Conservation (phyloP, 352 stramenopile species). For the Plasmopara muralis region DNA sequence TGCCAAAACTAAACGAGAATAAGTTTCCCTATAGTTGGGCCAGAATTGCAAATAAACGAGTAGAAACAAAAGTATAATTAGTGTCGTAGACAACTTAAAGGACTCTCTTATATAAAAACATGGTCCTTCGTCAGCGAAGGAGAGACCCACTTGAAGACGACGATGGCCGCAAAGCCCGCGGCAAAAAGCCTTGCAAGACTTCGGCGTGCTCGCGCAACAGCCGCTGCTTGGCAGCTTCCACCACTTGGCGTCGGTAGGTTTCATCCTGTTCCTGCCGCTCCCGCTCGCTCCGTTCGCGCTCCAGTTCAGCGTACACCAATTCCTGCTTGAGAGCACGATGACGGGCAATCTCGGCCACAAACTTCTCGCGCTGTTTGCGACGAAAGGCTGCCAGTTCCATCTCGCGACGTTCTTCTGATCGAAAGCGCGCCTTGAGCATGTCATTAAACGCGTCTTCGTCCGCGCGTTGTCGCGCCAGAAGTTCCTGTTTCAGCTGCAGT, state of each 20-base stretch:
- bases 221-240: slow-evolving; percentile 80
- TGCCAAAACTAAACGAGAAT: not conserved
- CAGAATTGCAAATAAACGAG: too few species aligned
- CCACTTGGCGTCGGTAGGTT: slow-evolving; percentile 72
- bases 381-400: slow-evolving; percentile 58
- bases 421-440: slow-evolving; percentile 54
- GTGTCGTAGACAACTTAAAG: too few species aligned
- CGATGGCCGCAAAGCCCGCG: slow-evolving; percentile 24
- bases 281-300: slow-evolving; percentile 67
- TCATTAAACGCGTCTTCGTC: slow-evolving; percentile 71
- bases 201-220: slow-evolving; percentile 82
- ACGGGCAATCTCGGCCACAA: slow-evolving; percentile 45
- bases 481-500: slow-evolving; percentile 48
- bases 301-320: slow-evolving; percentile 70
- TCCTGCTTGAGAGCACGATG: slow-evolving; percentile 61
- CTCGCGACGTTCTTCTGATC: slow-evolving; percentile 53
- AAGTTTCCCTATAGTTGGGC: too few species aligned
- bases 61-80: too few species aligned
- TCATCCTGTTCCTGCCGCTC: slow-evolving; percentile 62
- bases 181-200: slow-evolving; percentile 77
- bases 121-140: slow-evolving; percentile 19
- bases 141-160: slow-evolving; percentile 22
- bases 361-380: slow-evolving; percentile 59
- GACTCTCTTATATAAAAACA: slow-evolving; percentile 10
- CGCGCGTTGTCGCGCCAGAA: slow-evolving; percentile 45